phyloP scores from a whole-genome alignment of 2,329 filamentous ascomycete genomes.

The Monosporascus sp. region DNA sequence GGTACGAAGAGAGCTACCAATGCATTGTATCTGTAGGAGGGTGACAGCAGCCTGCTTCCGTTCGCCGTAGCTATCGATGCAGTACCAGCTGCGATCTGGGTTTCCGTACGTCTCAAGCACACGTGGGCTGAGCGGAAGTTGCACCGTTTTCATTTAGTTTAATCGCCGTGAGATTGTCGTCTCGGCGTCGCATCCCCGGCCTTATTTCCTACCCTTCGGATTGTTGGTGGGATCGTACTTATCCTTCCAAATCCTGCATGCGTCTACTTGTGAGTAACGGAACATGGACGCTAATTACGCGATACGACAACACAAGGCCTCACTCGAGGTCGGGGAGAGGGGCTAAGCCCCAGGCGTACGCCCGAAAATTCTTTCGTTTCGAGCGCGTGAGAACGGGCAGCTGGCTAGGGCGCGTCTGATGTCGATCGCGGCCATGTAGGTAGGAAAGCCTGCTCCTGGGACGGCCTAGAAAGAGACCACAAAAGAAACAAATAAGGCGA shows the following conservation, averaged over 20 bases:
- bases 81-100: not conserved
- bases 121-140: not conserved
- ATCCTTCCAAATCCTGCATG: slow-evolving; percentile 89
- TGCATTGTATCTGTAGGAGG: too few species aligned
- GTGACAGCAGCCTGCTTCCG: too few species aligned
- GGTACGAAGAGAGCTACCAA: not conserved
- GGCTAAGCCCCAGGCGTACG: not conserved
- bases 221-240: slow-evolving; percentile 64
- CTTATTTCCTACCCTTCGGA: slow-evolving; percentile 32
- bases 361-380: not conserved
- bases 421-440: not conserved
- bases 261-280: slow-evolving; percentile 20
- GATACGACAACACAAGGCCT: slow-evolving; percentile 4
- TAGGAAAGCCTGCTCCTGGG: not conserved
- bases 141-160: not conserved
- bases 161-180: not conserved
- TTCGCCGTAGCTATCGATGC: not conserved
- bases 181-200: not conserved
- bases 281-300: not conserved
- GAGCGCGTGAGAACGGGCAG: not conserved
- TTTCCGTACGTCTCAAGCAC: too few species aligned
- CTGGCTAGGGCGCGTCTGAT: not conserved
- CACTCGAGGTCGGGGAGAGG: not conserved
- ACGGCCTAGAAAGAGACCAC: not conserved
- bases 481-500: slow-evolving; percentile 20